phyloP scores from a whole-genome alignment of 257 asterid genomes.

The Fraxinus excelsior region DNA sequence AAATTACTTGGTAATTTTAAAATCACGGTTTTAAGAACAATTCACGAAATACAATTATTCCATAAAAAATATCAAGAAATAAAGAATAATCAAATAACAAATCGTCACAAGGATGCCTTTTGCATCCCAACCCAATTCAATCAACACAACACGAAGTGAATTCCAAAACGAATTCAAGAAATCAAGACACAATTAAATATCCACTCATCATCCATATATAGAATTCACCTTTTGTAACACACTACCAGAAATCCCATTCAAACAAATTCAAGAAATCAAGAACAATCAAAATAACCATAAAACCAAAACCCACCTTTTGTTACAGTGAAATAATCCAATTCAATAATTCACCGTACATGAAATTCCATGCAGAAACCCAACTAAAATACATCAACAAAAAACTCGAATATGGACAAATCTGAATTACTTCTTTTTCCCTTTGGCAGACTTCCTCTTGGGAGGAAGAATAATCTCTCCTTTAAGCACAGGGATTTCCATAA shows the following conservation, averaged over 20 bases:
- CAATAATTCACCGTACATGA: conserved; percentile 27
- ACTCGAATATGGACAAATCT: not conserved
- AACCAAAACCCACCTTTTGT: conserved; percentile 18
- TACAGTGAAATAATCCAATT: conserved; percentile 12
- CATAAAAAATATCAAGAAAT: not conserved
- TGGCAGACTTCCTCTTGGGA: conserved; percentile 63
- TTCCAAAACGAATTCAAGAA: too few relatives aligned
- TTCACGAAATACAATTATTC: not conserved
- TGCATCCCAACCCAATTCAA: too few relatives aligned
- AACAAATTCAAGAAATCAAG: too few relatives aligned
- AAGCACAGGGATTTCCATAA: conserved; percentile 87
- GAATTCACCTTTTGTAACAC: too few relatives aligned
- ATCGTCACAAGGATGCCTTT: too few relatives aligned
- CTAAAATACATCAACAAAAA: conserved; percentile 5
- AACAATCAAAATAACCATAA: not conserved
- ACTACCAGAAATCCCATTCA: too few relatives aligned
- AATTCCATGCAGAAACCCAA: conserved; percentile 14
- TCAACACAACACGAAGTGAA: too few relatives aligned
- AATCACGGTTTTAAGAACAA: not conserved
- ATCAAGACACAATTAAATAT: too few relatives aligned
- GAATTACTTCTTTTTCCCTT: conserved; percentile 70
- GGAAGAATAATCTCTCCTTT: conserved; percentile 93
- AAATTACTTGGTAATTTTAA: too few relatives aligned
- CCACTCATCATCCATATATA: too few relatives aligned
- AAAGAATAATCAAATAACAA: not conserved